Evolutionary conservation across 192 early-diverging fungal genomes (phyloP).

Genomic region (Rhizophlyctis rosea): DNA sequence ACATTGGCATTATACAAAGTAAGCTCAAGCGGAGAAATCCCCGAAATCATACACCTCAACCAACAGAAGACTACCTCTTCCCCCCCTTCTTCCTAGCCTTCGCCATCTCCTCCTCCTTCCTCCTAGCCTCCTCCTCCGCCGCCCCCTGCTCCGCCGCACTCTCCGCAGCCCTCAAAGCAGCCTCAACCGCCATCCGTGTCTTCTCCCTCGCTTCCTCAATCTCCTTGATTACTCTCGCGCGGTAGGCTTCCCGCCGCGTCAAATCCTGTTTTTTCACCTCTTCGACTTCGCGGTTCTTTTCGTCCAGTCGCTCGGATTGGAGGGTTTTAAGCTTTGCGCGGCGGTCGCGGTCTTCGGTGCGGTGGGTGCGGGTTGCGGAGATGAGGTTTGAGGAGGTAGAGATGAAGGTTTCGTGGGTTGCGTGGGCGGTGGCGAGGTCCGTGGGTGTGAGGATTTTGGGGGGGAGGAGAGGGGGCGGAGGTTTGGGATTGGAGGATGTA

Average conservation of each 20-base stretch:
- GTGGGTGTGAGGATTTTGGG: constrained; percentile 28
- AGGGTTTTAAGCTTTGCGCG: constrained; percentile 21
- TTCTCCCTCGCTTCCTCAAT: constrained; percentile 39
- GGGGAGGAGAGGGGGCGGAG: background rate
- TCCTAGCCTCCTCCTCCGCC: constrained; percentile 9
- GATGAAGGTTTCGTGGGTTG: constrained; percentile 12
- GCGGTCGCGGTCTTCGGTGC: constrained; percentile 38
- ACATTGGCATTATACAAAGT: too few species aligned
- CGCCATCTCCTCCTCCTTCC: constrained; percentile 1
- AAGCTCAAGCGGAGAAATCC: too few species aligned
- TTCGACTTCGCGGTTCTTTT: constrained; percentile 30
- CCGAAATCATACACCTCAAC: too few species aligned
- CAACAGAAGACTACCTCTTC: constrained; percentile 35
- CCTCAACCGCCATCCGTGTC: constrained; percentile 31
- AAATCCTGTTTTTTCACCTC: constrained; percentile 22
- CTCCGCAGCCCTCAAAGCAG: constrained; percentile 33
- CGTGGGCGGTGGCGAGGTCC: constrained; percentile 28
- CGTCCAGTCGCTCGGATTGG: constrained; percentile 29
- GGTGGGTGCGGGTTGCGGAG: constrained; percentile 20
- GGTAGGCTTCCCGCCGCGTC: constrained; percentile 32
- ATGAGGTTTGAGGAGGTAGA: constrained; percentile 26
- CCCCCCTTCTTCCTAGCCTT: constrained; percentile 33
- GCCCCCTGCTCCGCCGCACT: constrained; percentile 23
- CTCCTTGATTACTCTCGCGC: constrained; percentile 35
- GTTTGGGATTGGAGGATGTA: background rate